phyloP scores from a whole-genome alignment of 495 filamentous ascomycete species.

The Lepidopterella palustris region DNA sequence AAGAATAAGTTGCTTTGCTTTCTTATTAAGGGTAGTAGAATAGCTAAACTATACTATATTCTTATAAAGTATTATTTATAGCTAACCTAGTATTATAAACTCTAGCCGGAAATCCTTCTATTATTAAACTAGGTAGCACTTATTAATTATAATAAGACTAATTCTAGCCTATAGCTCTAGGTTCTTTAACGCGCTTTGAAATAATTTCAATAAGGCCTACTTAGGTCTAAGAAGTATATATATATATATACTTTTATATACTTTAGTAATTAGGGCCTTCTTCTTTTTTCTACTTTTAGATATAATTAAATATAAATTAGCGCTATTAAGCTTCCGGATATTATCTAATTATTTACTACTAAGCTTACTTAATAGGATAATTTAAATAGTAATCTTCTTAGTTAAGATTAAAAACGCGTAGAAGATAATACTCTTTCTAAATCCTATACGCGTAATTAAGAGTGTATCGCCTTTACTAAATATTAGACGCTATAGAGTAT shows the following conservation, averaged over 20 bases:
- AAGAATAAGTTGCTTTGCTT: background rate
- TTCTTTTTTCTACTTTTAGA: background rate
- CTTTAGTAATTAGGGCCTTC: background rate
- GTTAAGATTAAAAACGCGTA: too few species aligned
- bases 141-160: too few species aligned
- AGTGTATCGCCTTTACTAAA: too few species aligned
- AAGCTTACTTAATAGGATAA: too few species aligned
- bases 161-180: background rate
- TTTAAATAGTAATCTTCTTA: too few species aligned
- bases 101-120: background rate
- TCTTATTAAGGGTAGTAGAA: background rate
- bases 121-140: too few species aligned
- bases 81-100: background rate
- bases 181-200: background rate
- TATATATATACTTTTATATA: too few species aligned
- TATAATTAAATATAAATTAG: background rate
- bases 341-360: background rate
- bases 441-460: too few species aligned
- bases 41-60: too few species aligned
- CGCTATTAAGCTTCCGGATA: background rate
- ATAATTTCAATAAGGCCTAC: background rate
- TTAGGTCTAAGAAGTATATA: too few species aligned
- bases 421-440: too few species aligned
- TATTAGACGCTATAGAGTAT: too few species aligned
- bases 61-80: background rate